Base-by-base conservation (phyloP, 371 early-diverging fungal genomes). In the Mucor plumbeus region DNA sequence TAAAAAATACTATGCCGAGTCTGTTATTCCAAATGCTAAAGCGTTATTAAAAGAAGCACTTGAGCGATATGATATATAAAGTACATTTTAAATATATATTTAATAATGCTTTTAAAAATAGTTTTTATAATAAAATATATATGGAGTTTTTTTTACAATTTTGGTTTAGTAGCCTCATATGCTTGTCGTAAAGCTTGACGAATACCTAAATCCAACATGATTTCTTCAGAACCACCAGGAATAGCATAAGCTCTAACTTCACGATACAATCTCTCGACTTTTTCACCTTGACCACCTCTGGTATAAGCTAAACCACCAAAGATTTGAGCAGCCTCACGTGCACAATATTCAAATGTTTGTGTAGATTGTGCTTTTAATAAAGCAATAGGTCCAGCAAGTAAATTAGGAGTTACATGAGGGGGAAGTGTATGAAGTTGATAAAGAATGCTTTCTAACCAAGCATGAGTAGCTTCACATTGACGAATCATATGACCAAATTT, bases 371-470 rank as follows among this genome's bases (percentile, higher is more conserved):
- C 94, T 80, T 96, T 96, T 66, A 92, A 83, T 59, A 96, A 69
- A 7, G 95, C 95, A 81, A 94, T 92, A 17, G 94, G 94, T 0
- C 95, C 96, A 33, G 94, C 96, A 1, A 96, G 82, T 54, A 89
- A 85, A 47, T 87, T 71, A 76, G 90, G 90, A 14, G 86, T 63
- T 17, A 90, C 86, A n/a, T 79, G 74, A 36, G 89, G 86, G 26
- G 26, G 26, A 87, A 94, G 87, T 7, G 75, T 77, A 63, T 76
- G 80, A 39, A 87, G 79, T 77, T 94, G 94, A 71, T 90, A 85
- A 67, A 84, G 84, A 39, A 87, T 74, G 33, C 63, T 76, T 74
- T 96, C 96, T 72, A 91, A 83, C 95, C 95, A 96, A 4, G 91
- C 85, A 72, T 94, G 94, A 1, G 93, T 92, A 1, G 95, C 93